Evolutionary conservation across 257 asterid genomes (phyloP).

Genomic region (Solanum phureja): DNA sequence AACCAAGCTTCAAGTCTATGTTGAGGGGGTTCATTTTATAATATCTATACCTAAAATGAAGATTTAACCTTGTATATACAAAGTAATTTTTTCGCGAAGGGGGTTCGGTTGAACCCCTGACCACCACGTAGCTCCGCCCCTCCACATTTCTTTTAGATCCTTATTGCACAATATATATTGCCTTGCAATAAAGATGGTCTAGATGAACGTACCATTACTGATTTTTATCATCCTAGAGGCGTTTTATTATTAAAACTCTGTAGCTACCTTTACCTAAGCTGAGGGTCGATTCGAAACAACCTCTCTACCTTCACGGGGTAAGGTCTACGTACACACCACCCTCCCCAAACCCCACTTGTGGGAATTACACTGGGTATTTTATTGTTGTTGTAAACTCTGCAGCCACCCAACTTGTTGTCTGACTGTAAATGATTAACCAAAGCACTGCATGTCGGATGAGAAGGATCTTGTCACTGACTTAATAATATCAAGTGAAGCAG

Average conservation of each 20-base stretch:
- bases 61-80: neutral
- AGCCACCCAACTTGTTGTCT: neutral
- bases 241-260: neutral
- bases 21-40: neutral
- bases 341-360: neutral
- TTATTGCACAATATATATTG: neutral
- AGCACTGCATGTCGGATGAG: neutral
- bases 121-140: neutral
- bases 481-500: neutral
- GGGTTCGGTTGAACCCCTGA: neutral
- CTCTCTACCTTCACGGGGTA: neutral
- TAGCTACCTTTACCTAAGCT: neutral
- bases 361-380: neutral
- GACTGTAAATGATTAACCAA: neutral
- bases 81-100: neutral
- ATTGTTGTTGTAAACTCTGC: neutral
- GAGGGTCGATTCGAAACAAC: neutral
- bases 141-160: neutral
- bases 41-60: neutral
- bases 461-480: neutral
- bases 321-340: neutral
- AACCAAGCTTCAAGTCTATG: neutral
- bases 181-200: neutral
- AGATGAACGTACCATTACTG: neutral
- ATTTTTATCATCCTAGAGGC: neutral